Base-by-base conservation (phyloP, 352 stramenopile species). In the Thalassiosira mediterranea region DNA sequence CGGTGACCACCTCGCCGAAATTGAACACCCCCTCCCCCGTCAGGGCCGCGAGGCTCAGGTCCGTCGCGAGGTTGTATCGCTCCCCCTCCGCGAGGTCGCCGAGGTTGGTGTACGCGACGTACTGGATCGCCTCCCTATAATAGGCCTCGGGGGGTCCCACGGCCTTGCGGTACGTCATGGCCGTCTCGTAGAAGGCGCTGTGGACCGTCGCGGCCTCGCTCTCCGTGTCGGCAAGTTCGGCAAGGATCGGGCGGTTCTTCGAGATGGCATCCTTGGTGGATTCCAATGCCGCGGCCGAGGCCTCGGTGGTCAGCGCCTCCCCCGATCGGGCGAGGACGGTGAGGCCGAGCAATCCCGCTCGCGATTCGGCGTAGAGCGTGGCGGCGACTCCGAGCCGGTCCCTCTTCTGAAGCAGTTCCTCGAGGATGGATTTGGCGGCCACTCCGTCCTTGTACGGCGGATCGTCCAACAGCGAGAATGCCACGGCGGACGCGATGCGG, bases 11-110 rank as follows among this genome's bases (percentile, higher is more conserved):
- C 95, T 99, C 96, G 46, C 96, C 96, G 79, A 99, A 98, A 88
- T 99, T 98, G 87, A 98, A 99, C 1, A 99, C 96, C 17, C 95
- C 95, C 46, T 98, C 95, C 40, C 95, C 97, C 17, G 96, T 98
- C 38, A 99, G 89, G 32, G 97, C 96, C 5, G 97, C 95, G 44
- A 99, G 91, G 84, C 91, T 95, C 57, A 99, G 91, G 88, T 98
- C 96, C 11, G 96, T 91, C 0, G 96, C 96, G 47, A 98, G 66
- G n/a, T 61, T 51, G 32, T 87, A 95, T 38, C 93, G 87, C 54
- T 97, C 93, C 13, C 91, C 78, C 26, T 28, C 28, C 56, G 28
- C 75, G 21, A 75, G 47, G 1, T 83, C 61, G 4, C 87, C 86
- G 63, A 98, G 93, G 61, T 23, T 84, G 19, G 95, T 98, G 90